Conservation (phyloP, 176 grass and related monocot species). For the Thalia dealbata region DNA sequence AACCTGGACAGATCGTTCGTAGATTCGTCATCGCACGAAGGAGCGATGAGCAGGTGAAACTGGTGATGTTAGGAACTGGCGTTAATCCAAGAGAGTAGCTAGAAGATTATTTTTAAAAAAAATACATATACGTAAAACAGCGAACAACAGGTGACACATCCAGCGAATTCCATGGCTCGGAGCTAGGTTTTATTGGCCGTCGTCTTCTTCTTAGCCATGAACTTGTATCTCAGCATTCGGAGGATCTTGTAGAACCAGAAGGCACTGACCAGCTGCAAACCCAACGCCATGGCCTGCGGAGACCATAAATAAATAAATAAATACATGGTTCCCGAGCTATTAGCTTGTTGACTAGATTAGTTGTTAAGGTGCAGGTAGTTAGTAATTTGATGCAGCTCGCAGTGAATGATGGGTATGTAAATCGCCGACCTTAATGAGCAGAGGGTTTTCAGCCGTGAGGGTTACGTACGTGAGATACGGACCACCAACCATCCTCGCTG, state of each 20-base stretch:
- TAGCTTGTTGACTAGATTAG: not conserved
- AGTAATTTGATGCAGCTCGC: not conserved
- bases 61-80: too few relatives aligned
- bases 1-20: too few relatives aligned
- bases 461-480: conserved; percentile 71
- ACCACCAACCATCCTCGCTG: conserved; percentile 61
- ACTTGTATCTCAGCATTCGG: conserved; percentile 62
- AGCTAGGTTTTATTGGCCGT: not conserved
- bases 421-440: conserved; percentile 53
- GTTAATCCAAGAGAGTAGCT: too few relatives aligned
- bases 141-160: too few relatives aligned
- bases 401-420: too few relatives aligned
- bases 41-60: too few relatives aligned
- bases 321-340: not conserved
- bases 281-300: conserved; percentile 47
- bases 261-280: conserved; percentile 69
- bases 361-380: not conserved
- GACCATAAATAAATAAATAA: not conserved
- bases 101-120: too few relatives aligned
- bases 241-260: conserved; percentile 88
- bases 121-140: too few relatives aligned
- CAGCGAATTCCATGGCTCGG: too few relatives aligned
- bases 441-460: conserved; percentile 44
- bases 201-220: conserved; percentile 30
- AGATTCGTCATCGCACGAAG: too few relatives aligned